A percentile compares a stretch with the other conserved stretches of the same genome.
Conservation (phyloP, 495 filamentous ascomycete species). For the Annulohypoxylon maeteangense region DNA sequence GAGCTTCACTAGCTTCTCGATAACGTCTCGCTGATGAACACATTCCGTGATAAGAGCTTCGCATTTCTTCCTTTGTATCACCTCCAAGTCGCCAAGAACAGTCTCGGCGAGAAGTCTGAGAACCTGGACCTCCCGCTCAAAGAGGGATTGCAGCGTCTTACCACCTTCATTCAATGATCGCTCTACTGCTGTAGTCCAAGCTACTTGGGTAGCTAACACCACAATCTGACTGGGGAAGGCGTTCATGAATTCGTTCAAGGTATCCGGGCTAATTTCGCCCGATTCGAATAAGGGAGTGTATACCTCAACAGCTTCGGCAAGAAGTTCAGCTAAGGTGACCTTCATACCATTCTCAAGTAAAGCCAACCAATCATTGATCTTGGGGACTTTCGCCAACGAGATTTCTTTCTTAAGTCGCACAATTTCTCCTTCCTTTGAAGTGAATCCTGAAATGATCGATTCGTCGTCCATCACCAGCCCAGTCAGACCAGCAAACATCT, state of each 20-base stretch:
- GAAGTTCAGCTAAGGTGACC: constrained; percentile 85
- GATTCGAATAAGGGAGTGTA: constrained; percentile 76
- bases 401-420: constrained; percentile 89
- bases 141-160: constrained; percentile 70
- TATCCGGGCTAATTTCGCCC: constrained; percentile 69
- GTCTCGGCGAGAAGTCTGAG: constrained; percentile 84
- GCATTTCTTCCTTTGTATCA: constrained; percentile 91
- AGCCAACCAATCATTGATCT: constrained; percentile 97
- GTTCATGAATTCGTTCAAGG: constrained; percentile 79
- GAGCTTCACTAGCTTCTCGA: constrained; percentile 79
- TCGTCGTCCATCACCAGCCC: constrained; percentile 93
- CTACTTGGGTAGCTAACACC: constrained; percentile 92
- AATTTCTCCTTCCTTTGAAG: constrained; percentile 94
- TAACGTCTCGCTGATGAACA: constrained; percentile 94
- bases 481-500: constrained; percentile 98
- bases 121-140: constrained; percentile 79
- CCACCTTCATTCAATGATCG: constrained; percentile 76
- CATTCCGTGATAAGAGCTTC: constrained; percentile 99
- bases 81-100: constrained; percentile 89
- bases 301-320: constrained; percentile 84
- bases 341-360: constrained; percentile 95
- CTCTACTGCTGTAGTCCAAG: constrained; percentile 90
- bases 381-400: constrained; percentile 88
- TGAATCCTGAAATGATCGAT: constrained; percentile 86
- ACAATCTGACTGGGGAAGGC: constrained; percentile 93